phyloP scores from a whole-genome alignment of 2,329 filamentous ascomycete genomes.

The Colletotrichum higginsianum region DNA sequence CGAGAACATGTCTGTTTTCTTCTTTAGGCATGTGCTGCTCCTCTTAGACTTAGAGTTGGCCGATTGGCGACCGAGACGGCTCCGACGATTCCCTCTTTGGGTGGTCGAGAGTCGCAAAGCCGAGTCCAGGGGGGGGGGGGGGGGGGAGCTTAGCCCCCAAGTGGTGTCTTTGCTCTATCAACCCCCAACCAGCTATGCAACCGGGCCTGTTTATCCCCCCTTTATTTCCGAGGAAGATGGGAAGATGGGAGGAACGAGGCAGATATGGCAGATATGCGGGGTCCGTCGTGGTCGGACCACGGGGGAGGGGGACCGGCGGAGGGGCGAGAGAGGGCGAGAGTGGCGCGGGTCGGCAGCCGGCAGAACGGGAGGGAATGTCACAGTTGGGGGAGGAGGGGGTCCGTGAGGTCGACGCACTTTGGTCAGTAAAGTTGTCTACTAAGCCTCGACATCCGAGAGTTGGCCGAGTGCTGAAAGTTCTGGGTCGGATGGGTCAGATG shows the following conservation, averaged over 20 bases:
- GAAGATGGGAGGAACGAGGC: constrained; percentile 6
- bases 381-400: neutral
- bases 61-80: neutral
- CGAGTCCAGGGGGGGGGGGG: neutral
- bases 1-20: neutral
- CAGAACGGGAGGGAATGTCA: constrained; percentile 2
- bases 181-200: neutral
- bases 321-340: constrained; percentile 11
- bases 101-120: neutral
- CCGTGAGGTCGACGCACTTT: constrained; percentile 29
- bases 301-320: neutral
- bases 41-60: neutral
- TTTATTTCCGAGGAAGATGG: constrained; percentile 13
- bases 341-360: neutral
- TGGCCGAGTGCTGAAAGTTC: constrained; percentile 21
- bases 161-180: neutral
- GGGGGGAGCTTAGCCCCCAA: neutral
- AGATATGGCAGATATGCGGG: neutral
- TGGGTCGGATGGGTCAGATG: constrained; percentile 23
- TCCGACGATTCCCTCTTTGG: neutral
- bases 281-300: neutral
- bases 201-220: neutral
- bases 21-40: constrained; percentile 6
- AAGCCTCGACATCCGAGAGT: neutral
- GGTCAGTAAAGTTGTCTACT: neutral